Base-by-base conservation (phyloP, 352 stramenopile species). In the Pythium apleroticum region DNA sequence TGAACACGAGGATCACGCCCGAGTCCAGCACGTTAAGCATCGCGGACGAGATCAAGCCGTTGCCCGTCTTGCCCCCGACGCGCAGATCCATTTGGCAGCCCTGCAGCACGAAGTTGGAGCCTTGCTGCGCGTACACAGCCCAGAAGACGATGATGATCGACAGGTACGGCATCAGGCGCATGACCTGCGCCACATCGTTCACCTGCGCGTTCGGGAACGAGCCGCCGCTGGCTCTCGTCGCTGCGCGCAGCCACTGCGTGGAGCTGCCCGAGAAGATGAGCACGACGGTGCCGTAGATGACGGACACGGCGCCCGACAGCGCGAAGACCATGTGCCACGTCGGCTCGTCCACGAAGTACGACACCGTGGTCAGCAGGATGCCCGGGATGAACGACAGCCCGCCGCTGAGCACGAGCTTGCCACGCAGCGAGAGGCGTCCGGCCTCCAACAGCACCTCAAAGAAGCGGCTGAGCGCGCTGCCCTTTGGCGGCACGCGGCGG, bases 21-120 rank as follows among this genome's bases (percentile, higher is more conserved):
- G 87, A 94, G 71, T 97, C 89, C 15, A 97, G 76, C 2, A 96
- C 80, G 50, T 82, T 93, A 31, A 97, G 83, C 81, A 95, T 96
- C 12, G 90, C 88, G 10, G 88, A 87, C 14, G 87, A 94, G 53
- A 97, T 78, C 61, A 96, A 65, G 7, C 72, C 71, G 52, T 69
- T 69, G 85, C 11, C 92, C 64, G 24, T 89, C 72, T 77, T 24
- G 15, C 54, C 52, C 27, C 57, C 48, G n/a, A 86, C 20, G 46
- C 75, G 75, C 25, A 90, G 69, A 54, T 90, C 77, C 78, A 90
- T 88, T 68, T 88, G 78, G 65, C 80, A 89, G 19, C 67, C n/a
- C 63, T 95, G 88, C 3, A 95, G 69, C 37, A 93, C 78, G 49
- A 94, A 95, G 60, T 96, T 95, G 54, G 87, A 89, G 43, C 69